Evolutionary conservation across 441 rosid genomes (phyloP).

Genomic region (Theobroma grandiflorum): DNA sequence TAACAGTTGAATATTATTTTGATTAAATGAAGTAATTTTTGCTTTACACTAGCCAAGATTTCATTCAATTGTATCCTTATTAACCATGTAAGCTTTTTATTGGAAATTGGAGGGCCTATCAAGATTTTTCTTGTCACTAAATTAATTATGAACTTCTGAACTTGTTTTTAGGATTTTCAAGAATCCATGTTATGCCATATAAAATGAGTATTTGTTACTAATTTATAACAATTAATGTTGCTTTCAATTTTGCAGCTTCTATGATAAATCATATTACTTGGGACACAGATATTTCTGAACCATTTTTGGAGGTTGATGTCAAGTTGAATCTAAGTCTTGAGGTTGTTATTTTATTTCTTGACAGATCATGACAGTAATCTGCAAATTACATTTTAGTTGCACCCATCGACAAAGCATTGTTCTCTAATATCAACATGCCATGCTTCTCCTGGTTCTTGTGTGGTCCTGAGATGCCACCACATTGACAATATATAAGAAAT

Average conservation of each 20-base stretch:
- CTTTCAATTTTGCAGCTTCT: slow-evolving; percentile 52
- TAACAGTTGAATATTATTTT: too few species aligned
- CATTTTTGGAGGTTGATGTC: slow-evolving; percentile 78
- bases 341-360: slow-evolving; percentile 47
- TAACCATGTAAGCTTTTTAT: neutral
- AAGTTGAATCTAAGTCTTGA: slow-evolving; percentile 68
- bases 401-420: neutral
- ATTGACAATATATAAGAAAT: neutral
- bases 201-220: neutral
- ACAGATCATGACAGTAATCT: neutral
- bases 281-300: slow-evolving; percentile 59
- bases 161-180: neutral
- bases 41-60: neutral
- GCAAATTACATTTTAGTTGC: neutral
- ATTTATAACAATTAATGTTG: slow-evolving; percentile 22
- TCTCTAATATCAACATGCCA: neutral
- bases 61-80: neutral
- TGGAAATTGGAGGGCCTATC: neutral
- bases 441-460: neutral
- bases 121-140: neutral
- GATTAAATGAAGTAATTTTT: too few species aligned
- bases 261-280: slow-evolving; percentile 80
- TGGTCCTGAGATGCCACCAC: neutral
- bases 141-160: too few species aligned
- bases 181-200: slow-evolving; percentile 3